These are phyloP conservation scores for Myrica gale DNA, from an alignment of 306 rosid genomes.

Conservation along the genomic window DNA sequence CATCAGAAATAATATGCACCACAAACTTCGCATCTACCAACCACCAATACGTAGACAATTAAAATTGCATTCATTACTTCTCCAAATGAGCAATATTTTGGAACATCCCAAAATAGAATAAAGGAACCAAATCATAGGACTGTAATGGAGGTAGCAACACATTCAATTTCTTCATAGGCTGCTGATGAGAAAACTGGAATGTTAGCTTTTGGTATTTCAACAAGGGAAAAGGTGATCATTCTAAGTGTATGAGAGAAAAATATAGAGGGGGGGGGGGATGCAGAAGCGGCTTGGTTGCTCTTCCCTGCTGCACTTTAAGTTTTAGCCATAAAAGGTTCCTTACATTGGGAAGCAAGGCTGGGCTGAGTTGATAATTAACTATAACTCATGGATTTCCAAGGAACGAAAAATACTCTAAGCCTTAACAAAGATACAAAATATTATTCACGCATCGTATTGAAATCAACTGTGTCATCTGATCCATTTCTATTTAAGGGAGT, in stretches of 20 bases:
- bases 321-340: too few relatives aligned
- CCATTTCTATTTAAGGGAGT: neutral
- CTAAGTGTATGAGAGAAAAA: neutral
- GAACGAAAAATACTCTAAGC: too few relatives aligned
- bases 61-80: neutral
- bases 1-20: slow-evolving; percentile 11
- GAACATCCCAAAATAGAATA: neutral
- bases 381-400: too few relatives aligned
- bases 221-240: neutral
- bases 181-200: neutral
- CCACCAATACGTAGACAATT: neutral
- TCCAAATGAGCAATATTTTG: neutral
- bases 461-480: neutral
- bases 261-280: neutral
- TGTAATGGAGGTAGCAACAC: neutral
- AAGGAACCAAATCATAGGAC: neutral
- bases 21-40: neutral
- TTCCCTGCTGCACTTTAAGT: too few relatives aligned
- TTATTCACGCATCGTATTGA: neutral
- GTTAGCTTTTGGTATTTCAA: neutral
- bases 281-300: neutral
- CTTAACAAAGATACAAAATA: neutral
- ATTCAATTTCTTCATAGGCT: neutral
- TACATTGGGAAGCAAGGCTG: too few relatives aligned
- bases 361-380: too few relatives aligned